phyloP scores from a whole-genome alignment of 2,329 filamentous ascomycete genomes.

The Fusarium sambucinum region DNA sequence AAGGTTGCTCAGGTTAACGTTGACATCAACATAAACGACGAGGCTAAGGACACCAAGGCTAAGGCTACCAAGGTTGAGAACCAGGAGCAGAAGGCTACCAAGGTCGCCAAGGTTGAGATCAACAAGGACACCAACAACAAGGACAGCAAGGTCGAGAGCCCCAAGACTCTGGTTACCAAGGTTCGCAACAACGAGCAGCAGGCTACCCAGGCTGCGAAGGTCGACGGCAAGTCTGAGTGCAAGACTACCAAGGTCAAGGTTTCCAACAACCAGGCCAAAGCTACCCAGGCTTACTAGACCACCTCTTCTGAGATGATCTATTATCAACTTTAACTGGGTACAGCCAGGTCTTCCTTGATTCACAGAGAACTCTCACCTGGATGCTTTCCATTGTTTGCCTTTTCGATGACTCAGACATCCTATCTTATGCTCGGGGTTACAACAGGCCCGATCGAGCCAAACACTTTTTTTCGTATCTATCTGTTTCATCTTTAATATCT shows the following conservation, averaged over 20 bases:
- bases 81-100: background rate
- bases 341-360: background rate
- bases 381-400: too few relatives aligned
- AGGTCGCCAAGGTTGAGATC: background rate
- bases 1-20: too few relatives aligned
- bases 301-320: background rate
- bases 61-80: background rate
- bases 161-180: slow-evolving; percentile 13
- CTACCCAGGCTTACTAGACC: background rate
- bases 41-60: background rate
- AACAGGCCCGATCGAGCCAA: too few relatives aligned
- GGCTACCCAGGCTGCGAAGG: slow-evolving; percentile 4
- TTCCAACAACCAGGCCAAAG: background rate
- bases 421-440: too few relatives aligned
- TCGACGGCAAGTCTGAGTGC: background rate
- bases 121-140: background rate
- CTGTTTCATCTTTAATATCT: too few relatives aligned
- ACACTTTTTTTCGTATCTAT: too few relatives aligned
- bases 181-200: background rate
- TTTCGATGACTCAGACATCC: too few relatives aligned
- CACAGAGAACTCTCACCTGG: too few relatives aligned
- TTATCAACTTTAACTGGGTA: background rate
- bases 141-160: background rate
- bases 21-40: too few relatives aligned
- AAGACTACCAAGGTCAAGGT: slow-evolving; percentile 1